These are phyloP conservation scores for Saccharomyces hybrid DNA, from an alignment of 1,139 yeast genomes.

Conservation along the genomic window DNA sequence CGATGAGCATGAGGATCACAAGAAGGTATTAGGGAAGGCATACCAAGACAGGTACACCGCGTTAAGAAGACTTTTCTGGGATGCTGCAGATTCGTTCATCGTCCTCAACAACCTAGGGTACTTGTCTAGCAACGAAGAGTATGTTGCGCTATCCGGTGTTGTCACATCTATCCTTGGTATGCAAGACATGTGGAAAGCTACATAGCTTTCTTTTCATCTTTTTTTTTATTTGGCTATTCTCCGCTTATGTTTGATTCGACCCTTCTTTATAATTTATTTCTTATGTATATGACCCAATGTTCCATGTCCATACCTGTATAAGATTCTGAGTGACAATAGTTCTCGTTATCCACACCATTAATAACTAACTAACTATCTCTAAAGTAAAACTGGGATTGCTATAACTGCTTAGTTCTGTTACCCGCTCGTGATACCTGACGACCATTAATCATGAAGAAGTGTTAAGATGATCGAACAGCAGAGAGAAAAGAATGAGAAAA, in stretches of 20 bases:
- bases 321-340: not conserved
- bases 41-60: conserved; percentile 40
- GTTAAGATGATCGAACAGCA: not conserved
- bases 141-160: conserved; percentile 79
- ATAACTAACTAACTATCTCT: not conserved
- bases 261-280: not conserved
- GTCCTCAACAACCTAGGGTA: conserved; percentile 63
- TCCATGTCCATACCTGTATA: not conserved
- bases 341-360: not conserved
- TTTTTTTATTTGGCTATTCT: not conserved
- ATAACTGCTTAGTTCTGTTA: not conserved
- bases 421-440: not conserved
- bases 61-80: conserved; percentile 69
- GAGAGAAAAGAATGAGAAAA: not conserved
- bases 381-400: not conserved
- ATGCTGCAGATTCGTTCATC: conserved; percentile 65
- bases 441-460: not conserved
- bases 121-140: conserved; percentile 66
- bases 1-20: conserved; percentile 27
- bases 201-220: conserved; percentile 26
- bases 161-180: conserved; percentile 4
- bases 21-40: conserved; percentile 16
- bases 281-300: not conserved
- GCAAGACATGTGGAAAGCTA: conserved; percentile 37
- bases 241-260: not conserved